A percentile compares a stretch with the other conserved stretches of the same genome.
Evolutionary conservation across 495 filamentous ascomycete genomes (phyloP).

Genomic region (Elaphomyces granulatus): DNA sequence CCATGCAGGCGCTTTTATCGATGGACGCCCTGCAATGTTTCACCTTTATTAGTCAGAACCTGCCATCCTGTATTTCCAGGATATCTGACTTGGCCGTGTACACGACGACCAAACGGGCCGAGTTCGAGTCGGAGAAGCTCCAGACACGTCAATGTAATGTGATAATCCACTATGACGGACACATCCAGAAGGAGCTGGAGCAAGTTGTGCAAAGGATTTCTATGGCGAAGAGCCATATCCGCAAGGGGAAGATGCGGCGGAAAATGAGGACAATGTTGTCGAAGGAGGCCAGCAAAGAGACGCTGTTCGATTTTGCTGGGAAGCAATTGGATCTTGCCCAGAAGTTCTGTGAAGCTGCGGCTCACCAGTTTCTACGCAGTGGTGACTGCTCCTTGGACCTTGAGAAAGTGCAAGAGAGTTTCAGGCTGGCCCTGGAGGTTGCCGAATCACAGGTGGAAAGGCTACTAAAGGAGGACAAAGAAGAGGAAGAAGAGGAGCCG

Average conservation of each 20-base stretch:
- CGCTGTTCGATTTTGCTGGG: conserved; percentile 54
- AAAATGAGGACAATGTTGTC: conserved; percentile 5
- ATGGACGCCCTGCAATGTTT: conserved; percentile 54
- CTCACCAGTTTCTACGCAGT: conserved; percentile 73
- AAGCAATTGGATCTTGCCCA: conserved; percentile 65
- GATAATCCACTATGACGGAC: conserved; percentile 79
- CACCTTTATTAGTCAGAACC: conserved; percentile 36
- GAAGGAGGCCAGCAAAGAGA: conserved; percentile 9
- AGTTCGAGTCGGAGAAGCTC: conserved; percentile 40
- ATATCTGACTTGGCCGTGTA: conserved; percentile 56
- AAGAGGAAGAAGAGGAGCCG: neutral
- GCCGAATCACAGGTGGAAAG: conserved; percentile 27
- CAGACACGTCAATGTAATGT: conserved; percentile 50
- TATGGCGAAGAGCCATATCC: conserved; percentile 63
- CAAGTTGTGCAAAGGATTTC: conserved; percentile 65
- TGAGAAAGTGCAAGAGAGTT: conserved; percentile 44
- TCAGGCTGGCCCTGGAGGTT: conserved; percentile 29
- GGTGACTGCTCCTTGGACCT: conserved; percentile 69
- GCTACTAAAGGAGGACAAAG: conserved; percentile 20
- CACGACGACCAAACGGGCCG: conserved; percentile 52
- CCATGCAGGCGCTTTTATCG: conserved; percentile 7
- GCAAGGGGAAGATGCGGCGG: conserved; percentile 50
- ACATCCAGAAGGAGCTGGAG: conserved; percentile 69
- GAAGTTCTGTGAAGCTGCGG: conserved; percentile 65
- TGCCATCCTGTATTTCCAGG: conserved; percentile 53